A percentile compares a stretch with the other conserved stretches of the same genome.
Evolutionary conservation across 768 basidiomycete species (phyloP).

Genomic region (Termitomyces bulborhizus): DNA sequence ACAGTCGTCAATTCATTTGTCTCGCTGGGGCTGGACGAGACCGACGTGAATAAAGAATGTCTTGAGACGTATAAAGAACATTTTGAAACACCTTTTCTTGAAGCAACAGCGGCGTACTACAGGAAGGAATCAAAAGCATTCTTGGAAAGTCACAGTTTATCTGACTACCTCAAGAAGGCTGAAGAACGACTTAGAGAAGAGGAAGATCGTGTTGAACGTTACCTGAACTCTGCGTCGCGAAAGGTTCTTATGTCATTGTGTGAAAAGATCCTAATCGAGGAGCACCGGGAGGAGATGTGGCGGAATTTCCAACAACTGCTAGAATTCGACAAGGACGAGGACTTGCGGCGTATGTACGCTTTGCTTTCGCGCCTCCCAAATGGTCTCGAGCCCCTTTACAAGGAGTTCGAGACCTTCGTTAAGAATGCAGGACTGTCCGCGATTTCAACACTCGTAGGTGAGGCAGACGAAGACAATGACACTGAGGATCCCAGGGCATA

Average conservation of each 20-base stretch:
- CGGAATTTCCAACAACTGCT: constrained; percentile 87
- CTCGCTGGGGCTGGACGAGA: constrained; percentile 89
- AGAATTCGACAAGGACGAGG: constrained; percentile 92
- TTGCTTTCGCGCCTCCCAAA: constrained; percentile 87
- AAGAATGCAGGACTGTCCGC: constrained; percentile 83
- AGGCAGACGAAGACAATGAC: constrained; percentile 46
- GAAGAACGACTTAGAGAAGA: constrained; percentile 92
- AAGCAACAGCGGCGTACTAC: constrained; percentile 88
- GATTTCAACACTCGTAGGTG: constrained; percentile 68
- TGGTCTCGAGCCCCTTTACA: constrained; percentile 85
- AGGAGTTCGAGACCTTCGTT: constrained; percentile 93
- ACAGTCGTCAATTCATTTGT: constrained; percentile 94
- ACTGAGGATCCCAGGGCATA: constrained; percentile 88
- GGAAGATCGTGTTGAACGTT: constrained; percentile 91
- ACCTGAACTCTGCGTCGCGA: constrained; percentile 84
- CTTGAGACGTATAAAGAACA: constrained; percentile 91
- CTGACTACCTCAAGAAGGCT: constrained; percentile 93
- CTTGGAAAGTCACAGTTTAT: constrained; percentile 81
- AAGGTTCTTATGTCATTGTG: constrained; percentile 77
- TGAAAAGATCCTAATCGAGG: constrained; percentile 88
- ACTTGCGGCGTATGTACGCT: constrained; percentile 91
- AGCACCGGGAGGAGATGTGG: constrained; percentile 82
- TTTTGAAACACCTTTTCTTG: constrained; percentile 86
- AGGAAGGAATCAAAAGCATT: constrained; percentile 87
- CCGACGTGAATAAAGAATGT: constrained; percentile 86